A percentile compares a stretch with the other conserved stretches of the same genome.
These are phyloP conservation scores for Asterochloris erici DNA, from an alignment of 139 green algal genomes.

Conservation along the genomic window DNA sequence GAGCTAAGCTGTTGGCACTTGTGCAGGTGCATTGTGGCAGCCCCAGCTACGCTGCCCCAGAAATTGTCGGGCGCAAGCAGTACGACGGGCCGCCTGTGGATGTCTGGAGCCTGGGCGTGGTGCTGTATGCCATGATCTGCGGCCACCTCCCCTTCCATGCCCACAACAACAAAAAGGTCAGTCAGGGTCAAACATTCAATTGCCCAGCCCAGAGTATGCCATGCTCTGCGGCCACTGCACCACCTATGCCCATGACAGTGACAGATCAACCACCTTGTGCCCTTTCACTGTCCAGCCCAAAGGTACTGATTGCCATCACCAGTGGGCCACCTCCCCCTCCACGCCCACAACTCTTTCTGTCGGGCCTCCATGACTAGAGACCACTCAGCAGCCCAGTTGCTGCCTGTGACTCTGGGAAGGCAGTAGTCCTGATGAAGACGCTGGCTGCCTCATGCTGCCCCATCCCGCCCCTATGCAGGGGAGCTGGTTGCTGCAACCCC, in stretches of 20 bases:
- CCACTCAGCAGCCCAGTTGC: too few species aligned
- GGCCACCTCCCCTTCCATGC: slow-evolving; percentile 73
- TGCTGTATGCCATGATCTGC: slow-evolving; percentile 85
- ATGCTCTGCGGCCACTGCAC: slow-evolving; percentile 74
- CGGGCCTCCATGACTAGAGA: too few species aligned
- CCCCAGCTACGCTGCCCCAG: slow-evolving; percentile 87
- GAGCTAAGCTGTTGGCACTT: too few species aligned
- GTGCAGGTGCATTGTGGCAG: slow-evolving; percentile 68
- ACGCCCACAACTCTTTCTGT: too few species aligned
- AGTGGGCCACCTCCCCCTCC: too few species aligned
- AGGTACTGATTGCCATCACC: too few species aligned
- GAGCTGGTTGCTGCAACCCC: not conserved
- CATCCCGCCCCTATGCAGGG: not conserved
- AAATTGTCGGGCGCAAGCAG: slow-evolving; percentile 57
- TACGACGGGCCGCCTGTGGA: slow-evolving; percentile 48
- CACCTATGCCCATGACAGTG: slow-evolving; percentile 41
- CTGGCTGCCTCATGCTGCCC: not conserved
- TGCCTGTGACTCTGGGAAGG: too few species aligned
- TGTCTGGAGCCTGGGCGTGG: slow-evolving; percentile 81
- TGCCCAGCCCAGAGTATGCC: slow-evolving; percentile 45
- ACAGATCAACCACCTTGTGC: not conserved
- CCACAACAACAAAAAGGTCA: slow-evolving; percentile 17
- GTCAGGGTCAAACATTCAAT: not conserved
- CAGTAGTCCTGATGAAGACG: not conserved
- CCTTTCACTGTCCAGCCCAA: too few species aligned